Base-by-base conservation (phyloP, 1,284 basidiomycete genomes). In the Rhizopogon parksii region DNA sequence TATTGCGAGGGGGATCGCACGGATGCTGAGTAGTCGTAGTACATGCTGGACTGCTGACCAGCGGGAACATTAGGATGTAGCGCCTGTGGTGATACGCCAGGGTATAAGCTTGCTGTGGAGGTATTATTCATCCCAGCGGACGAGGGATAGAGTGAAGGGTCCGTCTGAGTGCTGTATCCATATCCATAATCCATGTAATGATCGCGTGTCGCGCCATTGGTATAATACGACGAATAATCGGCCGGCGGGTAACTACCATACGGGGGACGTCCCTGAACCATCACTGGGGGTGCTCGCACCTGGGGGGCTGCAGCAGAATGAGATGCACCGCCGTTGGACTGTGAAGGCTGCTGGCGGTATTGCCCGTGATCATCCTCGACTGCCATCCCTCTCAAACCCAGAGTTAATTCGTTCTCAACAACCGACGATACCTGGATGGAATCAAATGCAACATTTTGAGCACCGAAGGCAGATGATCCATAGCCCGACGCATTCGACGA, bases 361-460 rank as follows among this genome's bases (percentile, higher is more conserved):
- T 69, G 69, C 42, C 46, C 56, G 51, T 72, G 73, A 51, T 85
- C 82, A 39, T 87, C 85, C 58, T 84, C 85, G 38, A 83, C 78
- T 14, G 71, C 75, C 79, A 88, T 84, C 7, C 82, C 81, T 53
- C 83, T 77, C 48, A 87, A 68, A 1, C 77, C 74, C 36, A 76
- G 62, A 17, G 80, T 70, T 32, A 83, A 68, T 32, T 85, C 82
- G 46, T 75, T 77, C 47, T 78, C 77, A 14, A 72, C 72, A 25
- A 70, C 59, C 37, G 75, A 66, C 9, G 76, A 62, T 12, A 71
- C 64, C 55, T 72, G 71, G 27, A 68, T 53, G 40, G 71, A 58
- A 54, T 81, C 79, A 56, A 80, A 76, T 7, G 58, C 57, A 46
- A 63, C 63, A 47, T 62, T 67, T 57, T 69, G 67, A 46, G 62